Evolutionary conservation across 495 filamentous ascomycete species (phyloP), one percentile per base, ranked within the genome.

Genomic region (Staphylotrichum tortipilum): DNA sequence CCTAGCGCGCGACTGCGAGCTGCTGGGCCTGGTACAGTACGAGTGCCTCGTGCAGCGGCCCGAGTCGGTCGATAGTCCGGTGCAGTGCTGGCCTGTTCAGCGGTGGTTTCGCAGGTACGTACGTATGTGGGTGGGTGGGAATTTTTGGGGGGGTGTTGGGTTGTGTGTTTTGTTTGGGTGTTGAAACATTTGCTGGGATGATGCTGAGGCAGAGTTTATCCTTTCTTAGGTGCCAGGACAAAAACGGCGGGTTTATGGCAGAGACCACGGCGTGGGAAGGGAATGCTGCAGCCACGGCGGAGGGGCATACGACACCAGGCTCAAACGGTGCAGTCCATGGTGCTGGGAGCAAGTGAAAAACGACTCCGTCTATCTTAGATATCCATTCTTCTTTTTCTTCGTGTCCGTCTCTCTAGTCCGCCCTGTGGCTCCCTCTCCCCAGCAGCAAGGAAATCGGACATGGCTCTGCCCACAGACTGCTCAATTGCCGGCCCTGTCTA

Each of bases 231-330:
- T 94, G 89, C 68, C 77, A 78, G 24, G 79, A 80, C 58, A 81
- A 76, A 47, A 72, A 75, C 8, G 71, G 71, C 14, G 68, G 19
- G 15, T 80, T 91, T 63, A 85, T 76, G 53, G 84, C 89, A 9
- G 89, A 95, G 67, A 94, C 88, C 21, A 94, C 88, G 19, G 70
- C 76, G 41, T 91, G 85, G 85, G 86, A 92, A 61, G 68, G 61
- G 41, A 58, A 50, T 10, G 43, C 52, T 10, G 49, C 42, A 10
- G 18, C 46, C 15, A 39, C 23, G 26, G 7, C 19, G 3, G 14
- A 15, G 17, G 28, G n/a, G 1, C 28, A 42, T 1, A 17, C 18
- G 19, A 29, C 29, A n/a, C 47, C 34, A 11, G 31, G 14, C n/a
- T 26, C 18, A 2, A 7, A 19, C 0, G 4, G 7, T 18, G n/a